Conservation (phyloP, 805 yeast species). For the Candida vaughaniae region DNA sequence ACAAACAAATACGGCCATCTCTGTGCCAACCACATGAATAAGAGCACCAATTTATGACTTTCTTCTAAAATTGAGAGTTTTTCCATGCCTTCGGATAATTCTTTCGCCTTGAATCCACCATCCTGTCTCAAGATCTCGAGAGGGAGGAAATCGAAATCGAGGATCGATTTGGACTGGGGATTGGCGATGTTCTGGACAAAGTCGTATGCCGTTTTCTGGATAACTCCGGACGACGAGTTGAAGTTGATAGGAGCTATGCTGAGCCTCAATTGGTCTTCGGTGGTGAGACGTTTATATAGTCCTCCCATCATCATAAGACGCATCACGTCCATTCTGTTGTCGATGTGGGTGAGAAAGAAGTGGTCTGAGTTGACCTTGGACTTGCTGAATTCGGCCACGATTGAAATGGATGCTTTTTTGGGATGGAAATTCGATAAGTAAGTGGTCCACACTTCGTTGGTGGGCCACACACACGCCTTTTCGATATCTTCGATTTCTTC, state of each 20-base stretch:
- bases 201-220: conserved; percentile 43
- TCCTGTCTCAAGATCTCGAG: conserved; percentile 20
- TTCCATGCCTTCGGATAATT: conserved; percentile 1
- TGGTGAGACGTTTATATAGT: conserved; percentile 29
- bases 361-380: conserved; percentile 6
- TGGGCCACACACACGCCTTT: conserved; percentile 79
- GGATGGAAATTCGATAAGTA: conserved; percentile 56
- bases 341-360: conserved; percentile 11
- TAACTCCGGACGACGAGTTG: conserved; percentile 29
- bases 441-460: conserved; percentile 64
- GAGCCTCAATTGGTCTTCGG: conserved; percentile 57
- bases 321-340: conserved; percentile 8
- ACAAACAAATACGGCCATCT: conserved; percentile 81
- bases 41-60: conserved; percentile 62
- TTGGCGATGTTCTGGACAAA: conserved; percentile 54
- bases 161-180: conserved; percentile 52
- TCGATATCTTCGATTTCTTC: conserved; percentile 51
- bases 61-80: conserved; percentile 47
- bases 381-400: conserved; percentile 8
- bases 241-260: conserved; percentile 60
- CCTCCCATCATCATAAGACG: conserved; percentile 40
- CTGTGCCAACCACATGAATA: conserved; percentile 84
- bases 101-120: not conserved
- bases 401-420: conserved; percentile 3
- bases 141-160: conserved; percentile 47